phyloP scores from a whole-genome alignment of 192 early-diverging fungal species.

The Coemansia sp. region DNA sequence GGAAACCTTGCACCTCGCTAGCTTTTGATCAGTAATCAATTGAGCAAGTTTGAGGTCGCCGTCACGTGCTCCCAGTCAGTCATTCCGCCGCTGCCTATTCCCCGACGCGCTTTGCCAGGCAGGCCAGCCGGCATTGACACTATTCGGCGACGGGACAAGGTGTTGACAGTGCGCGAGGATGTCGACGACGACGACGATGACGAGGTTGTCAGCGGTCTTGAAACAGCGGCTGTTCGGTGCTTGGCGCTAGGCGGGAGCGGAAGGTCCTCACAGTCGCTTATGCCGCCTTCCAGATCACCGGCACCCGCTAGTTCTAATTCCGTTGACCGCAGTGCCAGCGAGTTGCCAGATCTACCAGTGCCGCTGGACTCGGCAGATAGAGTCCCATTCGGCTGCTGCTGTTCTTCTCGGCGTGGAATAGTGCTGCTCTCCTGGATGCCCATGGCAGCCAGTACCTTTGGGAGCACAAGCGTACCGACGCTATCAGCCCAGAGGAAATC shows the following conservation, averaged over 20 bases:
- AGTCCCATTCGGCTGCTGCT: slow-evolving; percentile 2
- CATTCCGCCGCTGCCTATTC: too few species aligned
- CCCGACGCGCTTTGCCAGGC: neutral
- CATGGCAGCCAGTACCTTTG: slow-evolving; percentile 37
- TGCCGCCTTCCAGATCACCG: neutral
- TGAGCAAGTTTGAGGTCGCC: slow-evolving; percentile 8
- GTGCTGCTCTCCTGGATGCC: slow-evolving; percentile 16
- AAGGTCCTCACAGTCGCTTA: neutral
- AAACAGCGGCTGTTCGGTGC: too few species aligned
- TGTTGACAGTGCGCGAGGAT: slow-evolving; percentile 3
- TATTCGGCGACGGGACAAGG: slow-evolving; percentile 37
- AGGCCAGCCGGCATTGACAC: slow-evolving; percentile 10
- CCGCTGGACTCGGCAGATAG: neutral
- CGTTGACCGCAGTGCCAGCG: too few species aligned
- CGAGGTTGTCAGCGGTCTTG: too few species aligned
- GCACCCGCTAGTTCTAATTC: too few species aligned
- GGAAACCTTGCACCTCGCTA: too few species aligned
- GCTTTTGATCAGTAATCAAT: too few species aligned
- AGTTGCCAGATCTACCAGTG: neutral
- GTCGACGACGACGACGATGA: too few species aligned
- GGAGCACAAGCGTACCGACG: slow-evolving; percentile 39
- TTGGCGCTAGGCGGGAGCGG: too few species aligned
- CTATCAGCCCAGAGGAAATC: slow-evolving; percentile 55
- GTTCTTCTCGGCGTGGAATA: too few species aligned
- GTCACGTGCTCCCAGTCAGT: slow-evolving; percentile 10